Conservation (phyloP, 345 rosid species). For the Corchorus capsularis region DNA sequence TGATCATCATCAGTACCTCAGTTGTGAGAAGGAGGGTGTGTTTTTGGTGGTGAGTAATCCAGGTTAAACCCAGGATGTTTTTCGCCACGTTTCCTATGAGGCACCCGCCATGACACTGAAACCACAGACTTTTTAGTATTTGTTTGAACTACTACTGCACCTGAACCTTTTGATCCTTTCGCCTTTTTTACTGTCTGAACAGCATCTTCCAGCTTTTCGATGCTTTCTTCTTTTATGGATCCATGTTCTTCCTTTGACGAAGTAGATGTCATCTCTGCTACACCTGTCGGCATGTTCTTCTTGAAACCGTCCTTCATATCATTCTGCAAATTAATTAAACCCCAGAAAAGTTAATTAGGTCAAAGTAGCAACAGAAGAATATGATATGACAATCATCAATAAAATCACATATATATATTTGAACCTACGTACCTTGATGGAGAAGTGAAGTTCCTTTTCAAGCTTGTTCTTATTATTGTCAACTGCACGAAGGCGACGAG, state of each 20-base stretch:
- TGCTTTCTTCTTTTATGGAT: slow-evolving; percentile 17
- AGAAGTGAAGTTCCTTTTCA: slow-evolving; percentile 30
- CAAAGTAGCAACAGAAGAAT: not conserved
- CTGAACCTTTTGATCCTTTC: slow-evolving; percentile 25
- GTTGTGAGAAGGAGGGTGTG: slow-evolving; percentile 84
- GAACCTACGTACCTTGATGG: slow-evolving; percentile 35
- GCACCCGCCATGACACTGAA: slow-evolving; percentile 59
- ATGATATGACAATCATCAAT: not conserved
- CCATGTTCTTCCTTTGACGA: slow-evolving; percentile 22
- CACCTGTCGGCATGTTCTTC: slow-evolving; percentile 12
- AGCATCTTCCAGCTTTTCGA: slow-evolving; percentile 7
- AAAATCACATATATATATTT: not conserved
- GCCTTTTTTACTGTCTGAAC: slow-evolving; percentile 9
- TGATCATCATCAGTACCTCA: slow-evolving; percentile 23
- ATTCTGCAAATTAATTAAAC: slow-evolving; percentile 13
- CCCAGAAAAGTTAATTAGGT: not conserved
- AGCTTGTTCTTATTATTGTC: slow-evolving; percentile 27
- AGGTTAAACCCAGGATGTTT: slow-evolving; percentile 66
- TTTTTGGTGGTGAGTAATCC: slow-evolving; percentile 73
- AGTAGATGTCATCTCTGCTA: slow-evolving; percentile 15
- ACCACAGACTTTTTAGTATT: slow-evolving; percentile 24
- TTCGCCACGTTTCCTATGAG: slow-evolving; percentile 48
- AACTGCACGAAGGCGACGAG: slow-evolving; percentile 43
- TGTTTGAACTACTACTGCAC: slow-evolving; percentile 15
- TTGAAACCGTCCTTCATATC: slow-evolving; percentile 15